phyloP scores from a whole-genome alignment of 2,329 filamentous ascomycete genomes.

The Aureobasidium sp. region DNA sequence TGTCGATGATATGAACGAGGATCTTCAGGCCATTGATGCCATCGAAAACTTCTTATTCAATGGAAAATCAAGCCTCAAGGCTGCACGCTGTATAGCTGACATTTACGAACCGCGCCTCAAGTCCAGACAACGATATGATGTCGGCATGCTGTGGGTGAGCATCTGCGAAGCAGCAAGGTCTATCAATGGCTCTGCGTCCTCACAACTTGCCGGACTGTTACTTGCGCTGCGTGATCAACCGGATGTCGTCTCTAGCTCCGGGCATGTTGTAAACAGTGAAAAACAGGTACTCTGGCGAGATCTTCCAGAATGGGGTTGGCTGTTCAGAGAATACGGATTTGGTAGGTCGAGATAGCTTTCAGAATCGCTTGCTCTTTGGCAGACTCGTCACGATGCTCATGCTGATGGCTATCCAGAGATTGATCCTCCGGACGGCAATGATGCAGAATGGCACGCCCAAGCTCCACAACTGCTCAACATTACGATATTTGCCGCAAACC shows the following conservation, averaged over 20 bases:
- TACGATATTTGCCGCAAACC: background rate
- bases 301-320: background rate
- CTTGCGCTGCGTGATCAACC: background rate
- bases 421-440: background rate
- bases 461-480: background rate
- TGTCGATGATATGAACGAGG: background rate
- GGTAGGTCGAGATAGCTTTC: too few relatives aligned
- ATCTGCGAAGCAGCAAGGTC: background rate
- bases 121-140: background rate
- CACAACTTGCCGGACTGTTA: background rate
- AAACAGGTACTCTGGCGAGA: background rate
- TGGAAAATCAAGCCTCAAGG: background rate
- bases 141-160: background rate
- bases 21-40: background rate
- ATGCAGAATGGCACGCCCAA: constrained; percentile 10
- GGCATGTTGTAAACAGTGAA: background rate
- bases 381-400: background rate
- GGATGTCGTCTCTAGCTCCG: background rate
- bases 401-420: background rate
- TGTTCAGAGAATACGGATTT: background rate
- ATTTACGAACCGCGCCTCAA: background rate
- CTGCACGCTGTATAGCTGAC: background rate
- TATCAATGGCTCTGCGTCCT: background rate
- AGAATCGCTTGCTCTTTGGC: too few relatives aligned
- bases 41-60: background rate